Conservation (phyloP, 257 asterid species). For the Nicotiana attenuata region DNA sequence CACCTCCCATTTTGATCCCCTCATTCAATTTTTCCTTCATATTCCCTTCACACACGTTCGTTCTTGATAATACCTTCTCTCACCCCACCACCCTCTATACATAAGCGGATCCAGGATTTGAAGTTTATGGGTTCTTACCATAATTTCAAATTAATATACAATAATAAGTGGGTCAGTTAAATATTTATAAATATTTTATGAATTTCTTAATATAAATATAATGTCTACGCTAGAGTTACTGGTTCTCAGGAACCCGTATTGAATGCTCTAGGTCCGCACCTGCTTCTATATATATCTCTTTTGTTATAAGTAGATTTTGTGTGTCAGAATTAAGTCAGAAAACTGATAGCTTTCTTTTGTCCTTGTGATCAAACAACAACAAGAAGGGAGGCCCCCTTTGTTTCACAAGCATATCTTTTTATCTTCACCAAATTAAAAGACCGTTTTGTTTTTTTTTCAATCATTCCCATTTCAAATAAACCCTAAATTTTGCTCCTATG, state of each 20-base stretch:
- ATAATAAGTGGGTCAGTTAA: too few relatives aligned
- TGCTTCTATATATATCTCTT: conserved; percentile 4
- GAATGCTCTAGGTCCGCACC: too few relatives aligned
- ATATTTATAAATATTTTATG: too few relatives aligned
- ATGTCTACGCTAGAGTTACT: too few relatives aligned
- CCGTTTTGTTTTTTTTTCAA: conserved; percentile 8
- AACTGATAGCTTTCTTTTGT: conserved; percentile 36
- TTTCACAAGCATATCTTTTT: conserved; percentile 70
- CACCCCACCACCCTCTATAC: conserved; percentile 17
- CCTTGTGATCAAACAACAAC: conserved; percentile 20
- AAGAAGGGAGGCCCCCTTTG: conserved; percentile 29
- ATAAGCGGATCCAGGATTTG: too few relatives aligned
- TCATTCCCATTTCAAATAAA: conserved; percentile 17
- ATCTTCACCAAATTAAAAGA: conserved; percentile 2
- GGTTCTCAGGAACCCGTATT: too few relatives aligned
- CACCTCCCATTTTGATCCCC: conserved; percentile 60
- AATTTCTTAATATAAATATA: too few relatives aligned
- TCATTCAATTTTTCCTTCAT: conserved; percentile 12
- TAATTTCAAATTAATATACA: too few relatives aligned
- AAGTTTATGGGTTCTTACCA: too few relatives aligned
- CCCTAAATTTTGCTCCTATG: conserved; percentile 28
- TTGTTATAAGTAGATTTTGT: conserved; percentile 40
- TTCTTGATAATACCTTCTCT: conserved; percentile 13
- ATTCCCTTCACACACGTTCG: conserved; percentile 42
- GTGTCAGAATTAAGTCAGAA: conserved; percentile 39